phyloP scores from a whole-genome alignment of 2,329 filamentous ascomycete species.

The Plectosphaerella plurivora region DNA sequence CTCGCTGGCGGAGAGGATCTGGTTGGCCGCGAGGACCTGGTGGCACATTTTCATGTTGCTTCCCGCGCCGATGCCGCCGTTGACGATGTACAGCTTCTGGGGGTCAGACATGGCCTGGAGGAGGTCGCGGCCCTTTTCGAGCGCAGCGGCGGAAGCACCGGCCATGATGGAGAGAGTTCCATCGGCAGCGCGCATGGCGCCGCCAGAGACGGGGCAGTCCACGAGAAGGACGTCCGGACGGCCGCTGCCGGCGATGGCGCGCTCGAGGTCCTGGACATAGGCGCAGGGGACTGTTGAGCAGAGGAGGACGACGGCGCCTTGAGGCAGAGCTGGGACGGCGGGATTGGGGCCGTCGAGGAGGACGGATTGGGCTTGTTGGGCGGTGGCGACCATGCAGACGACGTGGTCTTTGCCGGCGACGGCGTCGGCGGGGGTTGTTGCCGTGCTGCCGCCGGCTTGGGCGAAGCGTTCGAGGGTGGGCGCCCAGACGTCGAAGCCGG shows the following conservation, averaged over 20 bases:
- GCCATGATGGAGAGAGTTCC: conserved; percentile 72
- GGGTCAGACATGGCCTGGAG: conserved; percentile 26
- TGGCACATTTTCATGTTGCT: conserved; percentile 59
- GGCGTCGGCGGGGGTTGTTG: conserved; percentile 20
- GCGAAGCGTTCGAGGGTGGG: conserved; percentile 23
- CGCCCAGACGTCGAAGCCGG: conserved; percentile 26
- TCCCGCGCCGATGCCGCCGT: conserved; percentile 54
- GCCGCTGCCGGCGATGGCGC: conserved; percentile 7
- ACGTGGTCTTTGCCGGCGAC: conserved; percentile 54
- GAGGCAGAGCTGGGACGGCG: conserved; percentile 24
- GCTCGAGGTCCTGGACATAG: conserved; percentile 9
- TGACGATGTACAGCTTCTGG: conserved; percentile 50
- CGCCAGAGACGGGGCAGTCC: conserved; percentile 22
- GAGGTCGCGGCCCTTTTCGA: conserved; percentile 17
- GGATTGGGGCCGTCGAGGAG: conserved; percentile 56
- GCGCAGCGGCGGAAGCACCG: conserved; percentile 37
- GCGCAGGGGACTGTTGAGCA: conserved; percentile 30
- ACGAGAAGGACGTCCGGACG: conserved; percentile 43
- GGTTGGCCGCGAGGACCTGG: conserved; percentile 58
- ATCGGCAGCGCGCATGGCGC: conserved; percentile 41
- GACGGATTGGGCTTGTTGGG: conserved; percentile 62
- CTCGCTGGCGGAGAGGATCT: conserved; percentile 58
- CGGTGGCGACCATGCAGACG: conserved; percentile 73
- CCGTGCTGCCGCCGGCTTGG: conserved; percentile 15
- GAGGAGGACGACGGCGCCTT: conserved; percentile 14